Conservation (phyloP, 176 grass and related monocot genomes). For the Raddia distichophylla region DNA sequence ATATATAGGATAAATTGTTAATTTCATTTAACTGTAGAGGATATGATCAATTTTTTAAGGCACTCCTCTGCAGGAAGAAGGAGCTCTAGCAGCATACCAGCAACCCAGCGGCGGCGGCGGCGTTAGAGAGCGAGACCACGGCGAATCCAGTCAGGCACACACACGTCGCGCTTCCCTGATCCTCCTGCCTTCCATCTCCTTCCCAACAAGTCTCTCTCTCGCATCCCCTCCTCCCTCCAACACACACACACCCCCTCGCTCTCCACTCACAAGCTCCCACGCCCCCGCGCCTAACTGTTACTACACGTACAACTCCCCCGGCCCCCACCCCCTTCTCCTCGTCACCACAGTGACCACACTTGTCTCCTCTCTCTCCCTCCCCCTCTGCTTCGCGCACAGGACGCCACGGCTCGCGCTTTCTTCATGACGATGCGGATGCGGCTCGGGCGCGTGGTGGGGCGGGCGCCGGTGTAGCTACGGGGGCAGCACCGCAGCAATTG, state of each 20-base stretch:
- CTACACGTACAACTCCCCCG: no score
- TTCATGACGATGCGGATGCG: background rate
- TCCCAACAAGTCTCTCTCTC: background rate
- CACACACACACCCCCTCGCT: background rate
- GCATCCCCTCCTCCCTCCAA: conserved; percentile 23
- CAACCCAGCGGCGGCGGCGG: background rate
- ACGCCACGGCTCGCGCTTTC: conserved; percentile 26
- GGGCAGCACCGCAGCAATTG: background rate
- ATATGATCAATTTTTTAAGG: no score
- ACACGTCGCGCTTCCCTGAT: conserved; percentile 26
- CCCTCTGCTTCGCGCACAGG: conserved; percentile 12
- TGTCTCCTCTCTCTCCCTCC: conserved; percentile 1
- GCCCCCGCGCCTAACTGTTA: conserved; percentile 10
- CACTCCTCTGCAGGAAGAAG: no score
- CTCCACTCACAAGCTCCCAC: conserved; percentile 8
- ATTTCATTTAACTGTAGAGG: no score
- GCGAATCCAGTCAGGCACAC: background rate
- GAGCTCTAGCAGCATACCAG: background rate
- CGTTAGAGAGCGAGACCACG: background rate
- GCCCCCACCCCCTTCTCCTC: conserved; percentile 17
- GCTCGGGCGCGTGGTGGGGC: conserved; percentile 16
- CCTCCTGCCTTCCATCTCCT: background rate
- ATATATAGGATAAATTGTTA: no score
- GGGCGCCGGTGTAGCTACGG: conserved; percentile 34
- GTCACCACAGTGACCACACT: background rate